phyloP scores from a whole-genome alignment of 306 rosid species.

The Begonia loranthoides region DNA sequence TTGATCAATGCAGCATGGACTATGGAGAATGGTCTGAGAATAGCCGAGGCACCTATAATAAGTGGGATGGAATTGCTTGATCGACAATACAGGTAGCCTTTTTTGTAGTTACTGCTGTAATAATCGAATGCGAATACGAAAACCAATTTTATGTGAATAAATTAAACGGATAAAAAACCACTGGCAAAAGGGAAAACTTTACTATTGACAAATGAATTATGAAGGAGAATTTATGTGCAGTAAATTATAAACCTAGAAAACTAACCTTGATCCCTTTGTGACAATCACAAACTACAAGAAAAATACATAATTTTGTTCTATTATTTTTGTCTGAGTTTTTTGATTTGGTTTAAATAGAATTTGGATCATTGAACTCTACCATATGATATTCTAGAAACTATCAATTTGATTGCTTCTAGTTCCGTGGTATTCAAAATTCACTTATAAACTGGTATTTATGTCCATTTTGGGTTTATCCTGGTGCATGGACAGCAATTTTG shows the following conservation, averaged over 20 bases:
- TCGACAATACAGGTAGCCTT: slow-evolving; percentile 57
- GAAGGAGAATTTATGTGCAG: too few relatives aligned
- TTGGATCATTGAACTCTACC: background rate
- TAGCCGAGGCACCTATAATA: slow-evolving; percentile 92
- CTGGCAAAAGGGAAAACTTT: background rate
- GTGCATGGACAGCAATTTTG: slow-evolving; percentile 90
- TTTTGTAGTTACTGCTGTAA: background rate
- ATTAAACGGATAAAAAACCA: background rate
- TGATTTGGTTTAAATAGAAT: background rate
- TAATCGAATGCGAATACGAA: background rate
- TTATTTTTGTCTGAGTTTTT: background rate
- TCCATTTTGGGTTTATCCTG: slow-evolving; percentile 65
- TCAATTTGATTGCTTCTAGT: too few relatives aligned
- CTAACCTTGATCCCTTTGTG: background rate
- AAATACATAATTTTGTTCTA: background rate
- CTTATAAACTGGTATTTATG: background rate
- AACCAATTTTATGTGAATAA: background rate
- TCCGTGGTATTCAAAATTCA: too few relatives aligned
- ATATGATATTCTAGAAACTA: too few relatives aligned
- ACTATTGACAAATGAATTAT: too few relatives aligned
- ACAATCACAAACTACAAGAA: background rate
- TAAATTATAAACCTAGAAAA: too few relatives aligned
- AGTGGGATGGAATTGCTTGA: slow-evolving; percentile 99
- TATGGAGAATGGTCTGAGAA: slow-evolving; percentile 90
- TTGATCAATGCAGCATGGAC: slow-evolving; percentile 60